Percentiles rank a stretch among this genome's conserved stretches.
Evolutionary conservation across 139 green algal genomes (phyloP).

Genomic region (Penium margaritaceum): DNA sequence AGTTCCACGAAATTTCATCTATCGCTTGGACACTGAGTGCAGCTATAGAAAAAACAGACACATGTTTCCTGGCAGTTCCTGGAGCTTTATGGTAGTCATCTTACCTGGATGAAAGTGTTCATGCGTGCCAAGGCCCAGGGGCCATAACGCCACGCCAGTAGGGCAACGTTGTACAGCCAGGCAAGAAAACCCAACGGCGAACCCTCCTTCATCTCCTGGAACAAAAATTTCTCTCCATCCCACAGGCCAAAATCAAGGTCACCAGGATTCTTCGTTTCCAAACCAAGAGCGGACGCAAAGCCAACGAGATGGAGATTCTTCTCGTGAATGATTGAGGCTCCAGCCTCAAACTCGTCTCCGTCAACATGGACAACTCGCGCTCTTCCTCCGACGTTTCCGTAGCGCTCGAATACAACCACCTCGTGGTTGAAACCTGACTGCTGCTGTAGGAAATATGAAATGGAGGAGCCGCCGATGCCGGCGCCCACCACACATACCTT

Average conservation of each 20-base stretch:
- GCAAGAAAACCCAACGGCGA: background rate
- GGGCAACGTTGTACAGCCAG: background rate
- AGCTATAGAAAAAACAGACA: no score
- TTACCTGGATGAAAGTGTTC: no score
- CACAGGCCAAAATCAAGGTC: slow-evolving; percentile 20
- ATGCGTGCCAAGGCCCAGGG: background rate
- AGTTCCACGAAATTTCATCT: no score
- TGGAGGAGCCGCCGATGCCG: slow-evolving; percentile 1
- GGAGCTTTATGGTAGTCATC: no score
- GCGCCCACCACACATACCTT: slow-evolving; percentile 3
- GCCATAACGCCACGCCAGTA: slow-evolving; percentile 4
- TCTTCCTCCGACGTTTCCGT: no score
- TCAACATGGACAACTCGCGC: no score
- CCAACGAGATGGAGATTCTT: slow-evolving; percentile 28
- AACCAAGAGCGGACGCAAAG: slow-evolving; percentile 13
- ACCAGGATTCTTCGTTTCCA: background rate
- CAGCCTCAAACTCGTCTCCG: slow-evolving; percentile 11
- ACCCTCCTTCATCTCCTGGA: background rate
- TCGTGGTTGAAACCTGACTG: no score
- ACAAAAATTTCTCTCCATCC: slow-evolving; percentile 19
- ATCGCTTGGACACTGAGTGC: no score
- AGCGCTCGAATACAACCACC: no score
- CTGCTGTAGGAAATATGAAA: background rate
- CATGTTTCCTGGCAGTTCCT: no score
- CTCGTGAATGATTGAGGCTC: slow-evolving; percentile 26